These are phyloP conservation scores for Xerocomellus intermedius DNA, from an alignment of 768 basidiomycete species.

Conservation along the genomic window DNA sequence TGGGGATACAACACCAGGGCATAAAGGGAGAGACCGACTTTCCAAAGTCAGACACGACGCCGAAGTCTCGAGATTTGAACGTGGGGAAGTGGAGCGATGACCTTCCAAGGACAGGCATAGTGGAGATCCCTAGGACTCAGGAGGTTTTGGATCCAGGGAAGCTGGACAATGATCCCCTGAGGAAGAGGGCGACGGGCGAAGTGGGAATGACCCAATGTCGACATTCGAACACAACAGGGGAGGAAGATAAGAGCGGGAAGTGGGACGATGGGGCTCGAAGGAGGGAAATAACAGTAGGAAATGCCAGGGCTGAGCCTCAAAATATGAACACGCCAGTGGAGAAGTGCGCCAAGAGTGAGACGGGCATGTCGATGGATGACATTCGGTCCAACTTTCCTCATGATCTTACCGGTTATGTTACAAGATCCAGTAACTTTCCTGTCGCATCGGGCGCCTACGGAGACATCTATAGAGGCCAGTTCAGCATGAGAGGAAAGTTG, in stretches of 20 bases:
- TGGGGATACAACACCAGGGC: too few species aligned
- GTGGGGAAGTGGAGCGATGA: too few species aligned
- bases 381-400: neutral
- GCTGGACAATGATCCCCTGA: neutral
- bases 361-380: neutral
- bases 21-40: too few species aligned
- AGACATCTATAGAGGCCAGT: neutral
- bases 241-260: too few species aligned
- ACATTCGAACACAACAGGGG: neutral
- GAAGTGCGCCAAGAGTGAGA: too few species aligned
- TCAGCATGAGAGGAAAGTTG: neutral
- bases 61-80: too few species aligned
- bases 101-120: too few species aligned
- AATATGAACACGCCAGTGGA: too few species aligned
- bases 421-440: neutral
- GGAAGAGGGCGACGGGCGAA: neutral
- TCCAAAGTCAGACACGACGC: too few species aligned
- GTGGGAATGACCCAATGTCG: neutral
- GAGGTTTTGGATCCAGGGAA: neutral
- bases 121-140: neutral
- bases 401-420: constrained; percentile 1
- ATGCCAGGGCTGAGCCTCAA: too few species aligned
- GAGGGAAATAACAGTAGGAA: too few species aligned
- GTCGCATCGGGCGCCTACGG: neutral
- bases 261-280: too few species aligned